A percentile compares a stretch with the other conserved stretches of the same genome.
These are phyloP conservation scores for Trichosporon faecale DNA, from an alignment of 1,284 basidiomycete genomes.

Conservation along the genomic window DNA sequence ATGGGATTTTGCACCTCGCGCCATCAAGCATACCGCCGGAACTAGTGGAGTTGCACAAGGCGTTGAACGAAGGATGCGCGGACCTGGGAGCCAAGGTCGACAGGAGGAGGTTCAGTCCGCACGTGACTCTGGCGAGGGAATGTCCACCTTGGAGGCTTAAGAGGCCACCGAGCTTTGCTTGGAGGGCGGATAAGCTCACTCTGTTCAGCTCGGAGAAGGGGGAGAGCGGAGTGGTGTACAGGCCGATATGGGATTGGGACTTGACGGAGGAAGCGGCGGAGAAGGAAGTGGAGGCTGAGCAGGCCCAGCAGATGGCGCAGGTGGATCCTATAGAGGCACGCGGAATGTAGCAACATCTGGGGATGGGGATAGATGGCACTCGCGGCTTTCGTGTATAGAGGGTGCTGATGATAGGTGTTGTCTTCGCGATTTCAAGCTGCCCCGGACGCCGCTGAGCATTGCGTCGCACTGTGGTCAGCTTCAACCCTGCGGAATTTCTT, in stretches of 20 bases:
- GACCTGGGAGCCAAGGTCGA: not conserved
- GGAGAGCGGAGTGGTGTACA: not conserved
- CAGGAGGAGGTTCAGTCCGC: not conserved
- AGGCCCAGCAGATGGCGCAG: not conserved
- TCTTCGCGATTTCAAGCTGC: too few relatives aligned
- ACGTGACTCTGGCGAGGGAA: constrained; percentile 13
- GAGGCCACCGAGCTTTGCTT: not conserved
- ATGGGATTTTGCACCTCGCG: constrained; percentile 14
- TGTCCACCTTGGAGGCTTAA: not conserved
- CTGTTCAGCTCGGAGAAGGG: constrained; percentile 8
- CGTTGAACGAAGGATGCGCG: not conserved
- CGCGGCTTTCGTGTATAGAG: too few relatives aligned
- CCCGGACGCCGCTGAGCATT: too few relatives aligned
- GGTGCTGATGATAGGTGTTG: too few relatives aligned
- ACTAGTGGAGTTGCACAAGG: not conserved
- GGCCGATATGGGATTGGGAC: not conserved
- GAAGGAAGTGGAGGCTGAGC: not conserved
- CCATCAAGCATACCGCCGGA: not conserved
- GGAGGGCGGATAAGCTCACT: constrained; percentile 9
- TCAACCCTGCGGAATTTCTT: too few relatives aligned
- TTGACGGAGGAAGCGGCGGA: not conserved
- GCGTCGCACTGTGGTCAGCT: too few relatives aligned
- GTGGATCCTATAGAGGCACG: too few relatives aligned
- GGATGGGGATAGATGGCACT: too few relatives aligned
- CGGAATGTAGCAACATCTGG: too few relatives aligned